A percentile compares a stretch with the other conserved stretches of the same genome.
These are phyloP conservation scores for Botrytis tulipae DNA, from an alignment of 2,329 filamentous ascomycete species.

Conservation along the genomic window DNA sequence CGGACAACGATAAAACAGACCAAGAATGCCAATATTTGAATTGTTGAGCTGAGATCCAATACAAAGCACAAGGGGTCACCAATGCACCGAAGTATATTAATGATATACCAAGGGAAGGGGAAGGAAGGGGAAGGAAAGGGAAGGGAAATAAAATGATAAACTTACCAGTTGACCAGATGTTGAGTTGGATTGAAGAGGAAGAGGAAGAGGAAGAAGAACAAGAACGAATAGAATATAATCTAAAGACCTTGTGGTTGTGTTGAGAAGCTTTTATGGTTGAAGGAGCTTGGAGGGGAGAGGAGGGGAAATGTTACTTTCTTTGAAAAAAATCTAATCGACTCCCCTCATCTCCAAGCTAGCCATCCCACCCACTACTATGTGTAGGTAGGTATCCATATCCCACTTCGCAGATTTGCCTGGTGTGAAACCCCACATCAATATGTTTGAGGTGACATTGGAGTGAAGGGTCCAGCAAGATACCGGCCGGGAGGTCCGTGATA, in stretches of 20 bases:
- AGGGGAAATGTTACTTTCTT: neutral
- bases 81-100: neutral
- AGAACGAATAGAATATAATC: neutral
- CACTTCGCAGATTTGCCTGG: neutral
- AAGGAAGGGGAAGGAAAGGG: no score
- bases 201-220: neutral
- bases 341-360: neutral
- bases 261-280: neutral
- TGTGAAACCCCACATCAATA: neutral
- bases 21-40: conserved; percentile 3
- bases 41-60: conserved; percentile 9
- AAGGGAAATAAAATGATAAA: neutral
- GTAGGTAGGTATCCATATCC: neutral
- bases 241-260: neutral
- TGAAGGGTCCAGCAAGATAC: neutral
- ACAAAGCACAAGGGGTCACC: neutral
- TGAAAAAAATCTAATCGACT: neutral
- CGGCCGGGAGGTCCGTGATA: neutral
- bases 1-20: conserved; percentile 4
- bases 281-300: neutral
- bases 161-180: neutral
- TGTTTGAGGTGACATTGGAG: neutral
- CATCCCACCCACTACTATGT: neutral
- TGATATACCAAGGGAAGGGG: neutral
- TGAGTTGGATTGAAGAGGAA: neutral